Evolutionary conservation across 2,329 filamentous ascomycete species (phyloP).

Genomic region (Bipolaris cookei): DNA sequence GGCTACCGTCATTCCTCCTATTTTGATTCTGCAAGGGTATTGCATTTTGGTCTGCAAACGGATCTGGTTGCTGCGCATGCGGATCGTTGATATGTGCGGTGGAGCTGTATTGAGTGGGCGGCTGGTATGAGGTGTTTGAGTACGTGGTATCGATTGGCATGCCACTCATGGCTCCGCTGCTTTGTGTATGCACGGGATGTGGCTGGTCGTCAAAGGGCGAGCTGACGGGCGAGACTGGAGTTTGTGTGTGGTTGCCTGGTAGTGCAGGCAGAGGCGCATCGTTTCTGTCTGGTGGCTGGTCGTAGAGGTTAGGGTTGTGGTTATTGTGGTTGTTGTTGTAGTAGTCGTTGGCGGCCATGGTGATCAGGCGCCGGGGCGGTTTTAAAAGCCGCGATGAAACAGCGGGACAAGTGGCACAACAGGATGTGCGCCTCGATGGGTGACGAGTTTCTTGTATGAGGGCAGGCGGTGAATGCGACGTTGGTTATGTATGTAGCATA

Average conservation of each 20-base stretch:
- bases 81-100: constrained; percentile 43
- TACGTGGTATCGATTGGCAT: constrained; percentile 62
- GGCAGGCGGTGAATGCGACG: background rate
- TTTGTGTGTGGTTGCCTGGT: constrained; percentile 34
- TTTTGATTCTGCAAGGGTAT: constrained; percentile 55
- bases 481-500: constrained; percentile 1
- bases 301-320: constrained; percentile 66
- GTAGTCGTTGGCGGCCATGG: constrained; percentile 65
- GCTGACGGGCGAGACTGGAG: constrained; percentile 43
- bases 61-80: constrained; percentile 57
- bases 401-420: background rate
- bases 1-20: constrained; percentile 47
- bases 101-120: constrained; percentile 33
- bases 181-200: constrained; percentile 48
- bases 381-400: constrained; percentile 1
- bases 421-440: background rate
- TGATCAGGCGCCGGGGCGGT: constrained; percentile 6
- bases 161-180: constrained; percentile 60
- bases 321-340: constrained; percentile 54
- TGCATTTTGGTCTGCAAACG: constrained; percentile 56
- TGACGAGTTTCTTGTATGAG: background rate
- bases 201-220: constrained; percentile 49
- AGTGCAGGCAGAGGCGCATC: constrained; percentile 49
- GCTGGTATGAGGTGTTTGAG: constrained; percentile 51
- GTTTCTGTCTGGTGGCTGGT: constrained; percentile 24